Percentiles rank a stretch among this genome's conserved stretches.
These are phyloP conservation scores for Boletus huronensis DNA, from an alignment of 768 basidiomycete genomes.

Conservation along the genomic window DNA sequence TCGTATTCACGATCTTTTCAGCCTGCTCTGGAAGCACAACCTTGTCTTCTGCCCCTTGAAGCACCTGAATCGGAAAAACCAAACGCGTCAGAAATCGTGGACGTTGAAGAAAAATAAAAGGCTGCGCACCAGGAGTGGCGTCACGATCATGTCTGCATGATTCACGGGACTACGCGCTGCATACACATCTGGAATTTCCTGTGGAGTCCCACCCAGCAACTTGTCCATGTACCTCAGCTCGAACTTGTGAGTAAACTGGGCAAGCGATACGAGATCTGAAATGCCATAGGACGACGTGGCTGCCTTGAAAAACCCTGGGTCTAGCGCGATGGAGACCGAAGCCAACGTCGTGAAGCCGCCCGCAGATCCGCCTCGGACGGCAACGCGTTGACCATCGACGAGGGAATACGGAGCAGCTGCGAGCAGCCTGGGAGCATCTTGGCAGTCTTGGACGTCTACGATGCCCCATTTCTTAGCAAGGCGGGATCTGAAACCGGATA, in stretches of 20 bases:
- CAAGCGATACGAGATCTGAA: conserved; percentile 56
- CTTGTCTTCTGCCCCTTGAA: conserved; percentile 63
- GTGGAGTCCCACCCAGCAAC: conserved; percentile 57
- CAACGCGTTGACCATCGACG: conserved; percentile 60
- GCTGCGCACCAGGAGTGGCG: conserved; percentile 58
- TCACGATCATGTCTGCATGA: conserved; percentile 57
- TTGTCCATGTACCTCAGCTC: conserved; percentile 56
- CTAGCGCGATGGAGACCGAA: conserved; percentile 39
- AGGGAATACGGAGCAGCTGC: conserved; percentile 44
- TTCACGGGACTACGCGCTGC: conserved; percentile 58
- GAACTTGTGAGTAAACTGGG: conserved; percentile 69
- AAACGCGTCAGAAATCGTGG: not conserved
- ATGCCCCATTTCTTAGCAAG: conserved; percentile 70
- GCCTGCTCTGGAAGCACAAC: conserved; percentile 71
- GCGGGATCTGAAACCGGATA: conserved; percentile 36
- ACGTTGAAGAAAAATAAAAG: no score
- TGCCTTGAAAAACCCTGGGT: conserved; percentile 49
- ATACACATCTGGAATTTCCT: conserved; percentile 56
- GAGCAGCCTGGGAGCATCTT: conserved; percentile 49
- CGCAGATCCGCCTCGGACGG: conserved; percentile 69
- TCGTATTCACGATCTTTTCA: conserved; percentile 28
- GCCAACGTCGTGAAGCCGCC: conserved; percentile 70
- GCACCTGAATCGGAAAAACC: conserved; percentile 41
- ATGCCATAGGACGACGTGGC: conserved; percentile 68
- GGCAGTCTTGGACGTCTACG: conserved; percentile 67